Base-by-base conservation (phyloP, 306 rosid genomes). In the Mucuna pruriens region DNA sequence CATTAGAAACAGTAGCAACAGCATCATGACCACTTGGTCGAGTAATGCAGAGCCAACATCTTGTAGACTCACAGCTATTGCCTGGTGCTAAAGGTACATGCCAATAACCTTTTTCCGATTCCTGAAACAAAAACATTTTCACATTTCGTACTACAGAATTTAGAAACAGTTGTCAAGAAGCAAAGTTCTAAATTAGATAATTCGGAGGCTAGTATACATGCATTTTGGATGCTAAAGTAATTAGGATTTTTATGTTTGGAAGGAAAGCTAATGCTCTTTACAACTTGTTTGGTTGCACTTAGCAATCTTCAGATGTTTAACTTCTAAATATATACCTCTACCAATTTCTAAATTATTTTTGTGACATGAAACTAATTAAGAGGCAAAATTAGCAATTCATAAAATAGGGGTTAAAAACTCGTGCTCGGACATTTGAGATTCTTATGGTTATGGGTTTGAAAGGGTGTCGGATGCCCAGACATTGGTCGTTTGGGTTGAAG, bases 41-140 rank as follows among this genome's bases (percentile, higher is more conserved):
- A 0, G 90, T 87, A 78, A 95, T 84, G 84, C 99, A 95, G 58
- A 95, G 90, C 99, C 99, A 95, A 57, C 80, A 82, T 71, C 79
- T 86, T 2, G 67, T 83, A 36, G 92, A 80, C 40, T 86, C 89
- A 4, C 52, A 16, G 82, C 83, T 62, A 33, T 71, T 67, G 5
- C 63, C 79, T 4, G 86, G 85, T 61, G 87, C 57, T 12, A 76
- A 5, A n/a, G 99, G 98, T 25, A 95, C 88, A 78, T 95, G 99
- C 97, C 98, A 95, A 12, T 91, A 86, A 66, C 99, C 97, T 39
- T 77, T 89, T 51, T 84, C 97, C 6, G 90, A 90, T 82, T 95
- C 98, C 99, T 95, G 86, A 60, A 88, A 86, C 45, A 82, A 13
- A 78, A 58, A 79, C 20, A 20, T 33, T 15, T 54, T 74, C 69